phyloP scores from a whole-genome alignment of 2,329 filamentous ascomycete genomes.

The Colletotrichum coccodes region DNA sequence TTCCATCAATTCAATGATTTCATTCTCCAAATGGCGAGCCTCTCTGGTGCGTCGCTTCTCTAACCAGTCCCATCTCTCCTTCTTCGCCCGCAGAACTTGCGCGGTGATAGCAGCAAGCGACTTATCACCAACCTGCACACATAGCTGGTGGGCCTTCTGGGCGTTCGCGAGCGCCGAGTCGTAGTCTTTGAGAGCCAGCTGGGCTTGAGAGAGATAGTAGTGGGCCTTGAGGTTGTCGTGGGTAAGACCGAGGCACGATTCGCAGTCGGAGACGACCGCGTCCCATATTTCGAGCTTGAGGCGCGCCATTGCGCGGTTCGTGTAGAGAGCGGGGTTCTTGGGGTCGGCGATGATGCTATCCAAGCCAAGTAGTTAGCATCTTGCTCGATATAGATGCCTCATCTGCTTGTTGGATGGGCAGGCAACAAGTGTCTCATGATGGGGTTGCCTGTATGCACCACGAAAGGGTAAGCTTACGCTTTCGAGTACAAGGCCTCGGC shows the following conservation, averaged over 20 bases:
- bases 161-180: constrained; percentile 79
- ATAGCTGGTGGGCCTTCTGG: constrained; percentile 77
- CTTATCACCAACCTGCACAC: constrained; percentile 69
- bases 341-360: constrained; percentile 80
- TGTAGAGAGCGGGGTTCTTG: constrained; percentile 82
- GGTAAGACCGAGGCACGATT: constrained; percentile 76
- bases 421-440: neutral
- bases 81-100: constrained; percentile 83
- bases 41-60: constrained; percentile 71
- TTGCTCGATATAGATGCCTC: neutral
- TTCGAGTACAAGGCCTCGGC: constrained; percentile 79
- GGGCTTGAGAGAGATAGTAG: constrained; percentile 85
- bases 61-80: constrained; percentile 82
- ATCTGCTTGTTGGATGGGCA: neutral
- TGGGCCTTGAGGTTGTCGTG: constrained; percentile 80
- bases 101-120: constrained; percentile 77
- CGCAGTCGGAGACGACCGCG: constrained; percentile 80
- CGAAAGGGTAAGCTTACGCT: constrained; percentile 62
- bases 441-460: neutral
- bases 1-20: constrained; percentile 65
- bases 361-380: neutral
- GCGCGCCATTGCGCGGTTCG: constrained; percentile 87
- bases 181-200: constrained; percentile 77
- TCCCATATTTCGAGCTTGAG: constrained; percentile 80
- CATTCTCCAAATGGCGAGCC: constrained; percentile 66